A percentile compares a stretch with the other conserved stretches of the same genome.
Conservation (phyloP, 192 early-diverging fungal genomes). For the Umbelopsis sp. region DNA sequence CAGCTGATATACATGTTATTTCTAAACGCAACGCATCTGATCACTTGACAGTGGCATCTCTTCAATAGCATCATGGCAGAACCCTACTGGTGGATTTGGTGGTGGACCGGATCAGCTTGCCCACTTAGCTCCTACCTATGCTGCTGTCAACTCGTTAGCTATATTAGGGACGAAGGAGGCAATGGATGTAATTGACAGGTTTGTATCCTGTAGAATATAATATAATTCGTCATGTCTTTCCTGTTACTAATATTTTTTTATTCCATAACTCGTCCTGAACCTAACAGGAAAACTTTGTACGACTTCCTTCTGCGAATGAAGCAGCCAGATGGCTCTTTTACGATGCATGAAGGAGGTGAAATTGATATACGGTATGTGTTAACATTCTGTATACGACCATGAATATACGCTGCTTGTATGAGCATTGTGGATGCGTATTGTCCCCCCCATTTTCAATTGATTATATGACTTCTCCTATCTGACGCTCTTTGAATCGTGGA, state of each 20-base stretch:
- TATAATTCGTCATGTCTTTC: background rate
- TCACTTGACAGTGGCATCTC: slow-evolving; percentile 50
- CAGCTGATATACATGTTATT: background rate
- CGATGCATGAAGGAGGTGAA: slow-evolving; percentile 91
- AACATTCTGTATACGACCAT: background rate
- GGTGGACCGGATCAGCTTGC: slow-evolving; percentile 85
- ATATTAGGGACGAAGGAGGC: slow-evolving; percentile 76
- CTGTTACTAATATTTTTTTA: background rate
- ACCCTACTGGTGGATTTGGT: slow-evolving; percentile 78
- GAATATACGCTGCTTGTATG: background rate
- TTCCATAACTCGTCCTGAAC: slow-evolving; percentile 10
- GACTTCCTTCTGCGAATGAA: slow-evolving; percentile 84
- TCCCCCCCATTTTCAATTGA: background rate
- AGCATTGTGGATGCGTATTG: background rate
- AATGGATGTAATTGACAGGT: slow-evolving; percentile 64
- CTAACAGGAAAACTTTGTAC: slow-evolving; percentile 57
- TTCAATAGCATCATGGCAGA: slow-evolving; percentile 68
- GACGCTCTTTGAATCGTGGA: background rate
- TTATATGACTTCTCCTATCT: too few relatives aligned
- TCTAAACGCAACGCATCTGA: background rate
- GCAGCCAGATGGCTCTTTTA: slow-evolving; percentile 85
- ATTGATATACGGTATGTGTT: slow-evolving; percentile 75
- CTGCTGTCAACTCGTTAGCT: slow-evolving; percentile 80
- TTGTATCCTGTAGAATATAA: background rate
- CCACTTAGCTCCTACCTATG: slow-evolving; percentile 90